These are phyloP conservation scores for Coniella lustricola DNA, from an alignment of 2,329 filamentous ascomycete species.

Conservation along the genomic window DNA sequence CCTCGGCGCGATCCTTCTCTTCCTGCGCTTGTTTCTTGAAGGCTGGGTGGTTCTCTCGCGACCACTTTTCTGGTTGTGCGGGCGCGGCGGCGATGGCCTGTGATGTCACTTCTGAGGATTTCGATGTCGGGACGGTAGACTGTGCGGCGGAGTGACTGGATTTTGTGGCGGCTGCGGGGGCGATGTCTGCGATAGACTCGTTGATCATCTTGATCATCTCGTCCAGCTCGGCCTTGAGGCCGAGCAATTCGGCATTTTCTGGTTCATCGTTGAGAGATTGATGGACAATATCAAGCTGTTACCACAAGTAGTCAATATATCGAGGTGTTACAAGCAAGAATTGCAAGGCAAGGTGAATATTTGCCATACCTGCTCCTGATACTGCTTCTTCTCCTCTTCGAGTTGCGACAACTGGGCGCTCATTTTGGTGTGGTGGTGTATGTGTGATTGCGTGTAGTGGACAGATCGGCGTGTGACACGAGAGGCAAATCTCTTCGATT, in stretches of 20 bases:
- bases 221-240: slow-evolving; percentile 73
- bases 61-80: slow-evolving; percentile 59
- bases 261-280: slow-evolving; percentile 73
- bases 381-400: slow-evolving; percentile 46
- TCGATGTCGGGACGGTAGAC: slow-evolving; percentile 35
- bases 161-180: slow-evolving; percentile 33
- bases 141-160: slow-evolving; percentile 32
- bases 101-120: slow-evolving; percentile 34
- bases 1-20: slow-evolving; percentile 42
- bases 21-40: slow-evolving; percentile 53
- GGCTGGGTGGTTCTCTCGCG: slow-evolving; percentile 72
- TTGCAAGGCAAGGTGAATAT: slow-evolving; percentile 13
- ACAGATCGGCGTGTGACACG: neutral
- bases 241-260: slow-evolving; percentile 69
- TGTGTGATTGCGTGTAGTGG: neutral
- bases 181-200: slow-evolving; percentile 73
- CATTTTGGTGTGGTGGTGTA: slow-evolving; percentile 28
- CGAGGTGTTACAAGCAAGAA: neutral
- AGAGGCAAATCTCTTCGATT: neutral
- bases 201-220: slow-evolving; percentile 73
- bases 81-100: slow-evolving; percentile 26
- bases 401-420: slow-evolving; percentile 35
- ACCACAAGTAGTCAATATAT: slow-evolving; percentile 16
- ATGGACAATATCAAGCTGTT: slow-evolving; percentile 69
- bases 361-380: slow-evolving; percentile 51